Percentiles rank a stretch among this genome's conserved stretches.
Evolutionary conservation across 768 basidiomycete species (phyloP).

Genomic region (Paxillus rubicundulus): DNA sequence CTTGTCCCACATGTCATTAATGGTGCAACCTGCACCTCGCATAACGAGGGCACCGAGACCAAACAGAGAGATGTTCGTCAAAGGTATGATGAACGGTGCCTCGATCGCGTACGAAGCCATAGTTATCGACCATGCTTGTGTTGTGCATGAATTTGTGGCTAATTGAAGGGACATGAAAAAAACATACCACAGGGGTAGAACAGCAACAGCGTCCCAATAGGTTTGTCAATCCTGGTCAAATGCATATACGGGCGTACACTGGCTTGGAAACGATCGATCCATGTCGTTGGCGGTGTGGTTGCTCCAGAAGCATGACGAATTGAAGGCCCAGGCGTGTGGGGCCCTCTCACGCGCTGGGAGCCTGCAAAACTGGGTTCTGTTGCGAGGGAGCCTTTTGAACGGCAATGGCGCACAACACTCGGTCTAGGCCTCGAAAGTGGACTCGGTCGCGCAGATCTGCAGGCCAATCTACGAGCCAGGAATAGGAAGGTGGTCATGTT

Average conservation of each 20-base stretch:
- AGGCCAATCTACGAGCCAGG: constrained; percentile 5
- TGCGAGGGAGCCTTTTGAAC: neutral
- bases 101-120: constrained; percentile 88
- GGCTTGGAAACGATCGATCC: constrained; percentile 65
- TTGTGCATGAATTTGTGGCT: neutral
- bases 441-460: neutral
- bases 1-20: constrained; percentile 98
- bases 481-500: constrained; percentile 12
- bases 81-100: constrained; percentile 61
- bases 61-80: constrained; percentile 80
- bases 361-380: neutral
- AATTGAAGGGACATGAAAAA: neutral
- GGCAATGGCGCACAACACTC: neutral
- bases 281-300: constrained; percentile 40
- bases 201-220: constrained; percentile 87
- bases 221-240: constrained; percentile 90
- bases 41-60: constrained; percentile 90
- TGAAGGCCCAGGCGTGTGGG: neutral
- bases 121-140: constrained; percentile 92
- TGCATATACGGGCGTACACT: constrained; percentile 75
- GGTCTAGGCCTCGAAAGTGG: constrained; percentile 1
- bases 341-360: neutral
- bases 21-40: constrained; percentile 97
- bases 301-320: constrained; percentile 15
- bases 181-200: constrained; percentile 92